A percentile compares a stretch with the other conserved stretches of the same genome.
These are phyloP conservation scores for Buddleja alternifolia DNA, from an alignment of 257 asterid genomes.

Conservation along the genomic window DNA sequence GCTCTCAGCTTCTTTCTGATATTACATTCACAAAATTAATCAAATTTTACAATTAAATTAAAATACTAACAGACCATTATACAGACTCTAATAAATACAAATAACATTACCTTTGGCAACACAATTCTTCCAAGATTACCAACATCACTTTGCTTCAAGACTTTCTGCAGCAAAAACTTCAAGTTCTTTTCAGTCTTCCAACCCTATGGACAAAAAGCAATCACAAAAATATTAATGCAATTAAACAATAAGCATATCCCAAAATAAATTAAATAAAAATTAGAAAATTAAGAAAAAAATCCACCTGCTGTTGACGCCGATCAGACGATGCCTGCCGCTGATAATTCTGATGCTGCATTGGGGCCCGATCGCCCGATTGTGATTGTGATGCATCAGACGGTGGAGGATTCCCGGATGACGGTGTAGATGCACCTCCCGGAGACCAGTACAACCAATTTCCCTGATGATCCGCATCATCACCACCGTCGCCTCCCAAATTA, in stretches of 20 bases:
- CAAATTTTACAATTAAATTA: not conserved
- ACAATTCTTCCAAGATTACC: slow-evolving; percentile 95
- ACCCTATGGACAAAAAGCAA: slow-evolving; percentile 35
- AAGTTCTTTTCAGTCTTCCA: slow-evolving; percentile 75
- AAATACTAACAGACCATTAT: not conserved
- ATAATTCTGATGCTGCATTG: slow-evolving; percentile 38
- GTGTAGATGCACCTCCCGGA: slow-evolving; percentile 23
- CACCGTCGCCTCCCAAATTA: slow-evolving; percentile 23
- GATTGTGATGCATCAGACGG: slow-evolving; percentile 36
- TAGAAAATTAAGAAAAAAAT: not conserved
- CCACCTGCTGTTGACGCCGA: slow-evolving; percentile 52
- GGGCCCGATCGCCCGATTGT: slow-evolving; percentile 23
- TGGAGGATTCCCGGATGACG: slow-evolving; percentile 27
- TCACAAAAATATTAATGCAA: not conserved
- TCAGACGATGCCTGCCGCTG: slow-evolving; percentile 40
- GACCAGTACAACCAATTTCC: slow-evolving; percentile 65
- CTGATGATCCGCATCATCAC: slow-evolving; percentile 31
- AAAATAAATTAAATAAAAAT: not conserved
- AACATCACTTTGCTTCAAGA: slow-evolving; percentile 96
- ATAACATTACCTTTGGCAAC: slow-evolving; percentile 72
- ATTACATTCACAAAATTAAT: slow-evolving; percentile 17
- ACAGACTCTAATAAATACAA: not conserved
- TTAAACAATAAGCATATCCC: not conserved
- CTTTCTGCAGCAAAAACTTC: slow-evolving; percentile 93
- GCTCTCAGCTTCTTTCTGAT: slow-evolving; percentile 87